Conservation (phyloP, 306 rosid genomes). For the Glycine latifolia region DNA sequence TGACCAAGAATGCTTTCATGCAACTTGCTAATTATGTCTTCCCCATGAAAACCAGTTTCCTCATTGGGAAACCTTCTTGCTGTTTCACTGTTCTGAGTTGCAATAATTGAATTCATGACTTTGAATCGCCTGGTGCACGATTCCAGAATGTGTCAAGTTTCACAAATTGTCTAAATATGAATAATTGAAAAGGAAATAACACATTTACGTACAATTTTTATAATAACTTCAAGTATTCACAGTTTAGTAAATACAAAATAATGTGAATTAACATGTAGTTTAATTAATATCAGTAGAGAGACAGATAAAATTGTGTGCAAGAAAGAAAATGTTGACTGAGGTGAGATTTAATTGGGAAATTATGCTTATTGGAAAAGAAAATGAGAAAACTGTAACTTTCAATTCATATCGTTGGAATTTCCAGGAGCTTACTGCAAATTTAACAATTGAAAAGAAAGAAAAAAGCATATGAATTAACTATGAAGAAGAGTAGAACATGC, state of each 20-base stretch:
- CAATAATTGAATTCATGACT: background rate
- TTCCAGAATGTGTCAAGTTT: no score
- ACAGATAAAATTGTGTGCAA: background rate
- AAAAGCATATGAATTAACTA: background rate
- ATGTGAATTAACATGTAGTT: background rate
- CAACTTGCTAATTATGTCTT: conserved; percentile 43
- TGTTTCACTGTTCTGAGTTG: background rate
- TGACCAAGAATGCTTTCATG: conserved; percentile 43
- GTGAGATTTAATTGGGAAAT: background rate
- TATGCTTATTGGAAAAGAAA: background rate
- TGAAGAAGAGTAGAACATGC: background rate
- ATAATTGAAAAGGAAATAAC: background rate
- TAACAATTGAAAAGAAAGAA: background rate
- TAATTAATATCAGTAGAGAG: no score
- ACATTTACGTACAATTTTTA: background rate
- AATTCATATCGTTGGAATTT: background rate
- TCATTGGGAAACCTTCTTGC: background rate
- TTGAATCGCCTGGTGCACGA: no score
- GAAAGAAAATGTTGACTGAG: no score
- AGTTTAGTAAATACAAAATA: background rate
- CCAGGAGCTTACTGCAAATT: background rate
- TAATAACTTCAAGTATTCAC: background rate
- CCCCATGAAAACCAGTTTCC: background rate
- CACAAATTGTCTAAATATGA: no score
- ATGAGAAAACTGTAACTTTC: background rate